Conservation (phyloP, 1,284 basidiomycete genomes). For the Tilletia indica region DNA sequence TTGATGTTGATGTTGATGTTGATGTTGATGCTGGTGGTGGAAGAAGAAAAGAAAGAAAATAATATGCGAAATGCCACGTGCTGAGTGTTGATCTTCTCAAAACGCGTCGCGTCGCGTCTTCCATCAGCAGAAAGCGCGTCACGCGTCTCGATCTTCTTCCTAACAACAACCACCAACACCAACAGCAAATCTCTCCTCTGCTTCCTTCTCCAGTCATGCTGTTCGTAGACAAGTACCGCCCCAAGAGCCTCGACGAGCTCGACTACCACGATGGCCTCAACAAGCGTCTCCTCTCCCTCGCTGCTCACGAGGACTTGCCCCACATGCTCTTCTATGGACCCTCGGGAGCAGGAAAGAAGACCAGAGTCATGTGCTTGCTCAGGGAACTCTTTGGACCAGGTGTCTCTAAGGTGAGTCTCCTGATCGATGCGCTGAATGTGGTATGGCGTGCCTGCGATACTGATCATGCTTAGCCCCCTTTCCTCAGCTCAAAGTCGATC, state of each 20-base stretch:
- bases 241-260: conserved; percentile 77
- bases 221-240: conserved; percentile 70
- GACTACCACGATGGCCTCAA: conserved; percentile 85
- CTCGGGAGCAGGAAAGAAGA: conserved; percentile 96
- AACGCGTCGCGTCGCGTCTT: conserved; percentile 12
- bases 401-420: conserved; percentile 75
- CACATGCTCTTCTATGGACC: conserved; percentile 98
- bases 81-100: background rate
- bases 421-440: no score
- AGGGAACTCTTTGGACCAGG: conserved; percentile 86
- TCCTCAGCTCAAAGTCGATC: conserved; percentile 89
- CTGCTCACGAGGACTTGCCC: conserved; percentile 72
- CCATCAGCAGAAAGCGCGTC: no score
- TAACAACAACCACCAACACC: no score
- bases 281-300: conserved; percentile 72
- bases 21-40: no score
- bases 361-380: conserved; percentile 76
- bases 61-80: background rate
- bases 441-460: no score
- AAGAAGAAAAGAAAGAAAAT: no score
- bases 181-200: no score
- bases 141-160: no score
- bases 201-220: conserved; percentile 36
- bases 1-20: no score
- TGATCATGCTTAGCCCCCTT: background rate